These are phyloP conservation scores for Aspergillus glaucus DNA, from an alignment of 2,329 filamentous ascomycete species.

Conservation along the genomic window DNA sequence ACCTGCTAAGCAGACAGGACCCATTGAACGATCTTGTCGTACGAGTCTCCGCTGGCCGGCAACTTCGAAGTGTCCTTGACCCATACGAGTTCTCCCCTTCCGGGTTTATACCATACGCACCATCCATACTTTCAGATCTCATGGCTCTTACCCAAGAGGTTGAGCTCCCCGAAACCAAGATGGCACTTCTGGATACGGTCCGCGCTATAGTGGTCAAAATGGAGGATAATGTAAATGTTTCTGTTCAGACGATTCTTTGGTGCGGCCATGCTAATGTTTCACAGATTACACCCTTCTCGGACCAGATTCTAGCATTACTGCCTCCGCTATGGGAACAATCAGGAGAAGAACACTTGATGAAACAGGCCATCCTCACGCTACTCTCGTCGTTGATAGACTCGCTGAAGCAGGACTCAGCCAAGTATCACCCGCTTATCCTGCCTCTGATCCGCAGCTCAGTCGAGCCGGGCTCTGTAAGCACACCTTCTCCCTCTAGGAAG, in stretches of 20 bases:
- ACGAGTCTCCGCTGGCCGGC: constrained; percentile 79
- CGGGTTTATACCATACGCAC: constrained; percentile 69
- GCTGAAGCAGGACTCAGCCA: constrained; percentile 69
- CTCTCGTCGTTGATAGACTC: constrained; percentile 78
- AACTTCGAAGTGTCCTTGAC: constrained; percentile 72
- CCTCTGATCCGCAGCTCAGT: constrained; percentile 77
- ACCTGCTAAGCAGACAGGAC: constrained; percentile 73
- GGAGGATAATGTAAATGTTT: constrained; percentile 57
- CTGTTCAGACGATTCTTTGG: neutral
- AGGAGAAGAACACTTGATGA: constrained; percentile 83
- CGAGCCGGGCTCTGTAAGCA: constrained; percentile 61
- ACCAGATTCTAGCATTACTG: constrained; percentile 73
- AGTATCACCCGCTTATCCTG: constrained; percentile 73
- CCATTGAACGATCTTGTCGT: constrained; percentile 84
- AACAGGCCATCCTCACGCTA: constrained; percentile 84
- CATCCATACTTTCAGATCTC: constrained; percentile 64
- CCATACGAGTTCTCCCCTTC: constrained; percentile 75
- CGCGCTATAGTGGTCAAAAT: constrained; percentile 73
- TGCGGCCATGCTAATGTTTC: constrained; percentile 2
- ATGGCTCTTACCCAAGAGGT: constrained; percentile 74
- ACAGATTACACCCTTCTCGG: constrained; percentile 59
- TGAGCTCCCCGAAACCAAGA: constrained; percentile 78
- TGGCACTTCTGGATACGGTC: constrained; percentile 82
- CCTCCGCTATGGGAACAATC: constrained; percentile 80
- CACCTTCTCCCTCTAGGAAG: neutral